Evolutionary conservation across 306 rosid genomes (phyloP), one percentile per base, ranked within the genome.

Genomic region (Rosa multiflora): DNA sequence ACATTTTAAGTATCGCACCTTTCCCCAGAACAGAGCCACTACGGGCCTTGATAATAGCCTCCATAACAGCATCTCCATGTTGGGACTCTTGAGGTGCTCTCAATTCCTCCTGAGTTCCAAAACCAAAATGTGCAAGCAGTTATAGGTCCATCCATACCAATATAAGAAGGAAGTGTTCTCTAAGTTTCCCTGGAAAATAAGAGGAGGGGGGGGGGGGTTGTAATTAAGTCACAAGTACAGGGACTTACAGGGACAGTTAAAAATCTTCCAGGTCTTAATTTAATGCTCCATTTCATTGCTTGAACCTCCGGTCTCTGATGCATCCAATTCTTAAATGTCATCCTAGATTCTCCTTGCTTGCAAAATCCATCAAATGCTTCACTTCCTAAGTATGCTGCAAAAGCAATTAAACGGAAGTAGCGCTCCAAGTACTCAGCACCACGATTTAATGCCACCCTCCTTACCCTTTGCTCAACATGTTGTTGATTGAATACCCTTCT

Each of bases 321-420:
- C 87, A 91, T 79, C 98, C 98, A 93, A 85, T 76, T 85, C 91
- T 93, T 93, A 81, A 91, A 93, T 81, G 93, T 87, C 94, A 90
- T 87, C 82, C 81, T 82, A 37, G 83, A 82, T 78, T 84, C 88
- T 75, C 92, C 93, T 83, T 89, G 90, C 83, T 91, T 88, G 83
- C 93, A 93, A 78, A 88, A 86, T 72, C 91, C 95, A 85, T 93
- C 98, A 80, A 90, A 93, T 74, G 95, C 98, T 82, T 90, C 93
- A 55, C 98, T 91, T 80, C 98, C 98, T 78, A 93, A 95, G 87
- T 93, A 91, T 81, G 98, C 98, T 52, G 98, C 94, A 88, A 93
- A 93, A 55, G 98, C 91, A 88, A 93, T 93, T 76, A 93, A 86
- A 78, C 92, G 93, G 85, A 93, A 93, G 84, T 93, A 93, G 48